Base-by-base conservation (phyloP, 352 stramenopile species). In the Sclerospora graminicola region DNA sequence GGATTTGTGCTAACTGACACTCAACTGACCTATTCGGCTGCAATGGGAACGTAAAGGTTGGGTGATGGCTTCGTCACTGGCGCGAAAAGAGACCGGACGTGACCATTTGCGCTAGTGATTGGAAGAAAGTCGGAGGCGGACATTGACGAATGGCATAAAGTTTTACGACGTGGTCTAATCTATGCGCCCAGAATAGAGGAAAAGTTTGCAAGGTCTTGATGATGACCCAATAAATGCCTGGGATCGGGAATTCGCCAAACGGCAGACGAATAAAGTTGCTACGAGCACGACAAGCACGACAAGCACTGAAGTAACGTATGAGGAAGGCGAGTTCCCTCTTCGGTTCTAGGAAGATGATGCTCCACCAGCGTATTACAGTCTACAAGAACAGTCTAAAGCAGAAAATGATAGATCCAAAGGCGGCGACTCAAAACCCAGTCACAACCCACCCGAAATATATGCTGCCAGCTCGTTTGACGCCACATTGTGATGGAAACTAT, bases 1-100 rank as follows among this genome's bases (percentile, higher is more conserved):
- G 75, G 75, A 87, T 87, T 89, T 50, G 71, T 84, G 20, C 54
- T 89, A 0, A 62, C 73, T 18, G 69, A 75, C 8, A 72, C 63
- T 23, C 51, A 72, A 15, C 49, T 92, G n/a, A 71, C 60, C 31
- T 89, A 89, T 59, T 72, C 61, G 11, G 55, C 63, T 24, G 57
- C 75, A 8, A 75, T 86, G 40, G 65, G 65, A 4, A 53, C 60
- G 3, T 44, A 78, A 15, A 43, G 56, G 14, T 55, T 89, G 8
- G 71, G 59, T 9, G 66, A 66, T 10, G 68, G 75, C 19, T 60
- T 57, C 9, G 63, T 92, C 20, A 63, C 83, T 14, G 75, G 68
- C 1, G 64, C 66, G 10, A 72, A 59, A 16, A 69, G 69, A 28
- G 76, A 86, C 39, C 48, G 61, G n/a, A 75, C 61, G n/a, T 53